Evolutionary conservation across 495 filamentous ascomycete species (phyloP), one percentile per base, ranked within the genome.

Genomic region (Hyaloscypha variabilis): DNA sequence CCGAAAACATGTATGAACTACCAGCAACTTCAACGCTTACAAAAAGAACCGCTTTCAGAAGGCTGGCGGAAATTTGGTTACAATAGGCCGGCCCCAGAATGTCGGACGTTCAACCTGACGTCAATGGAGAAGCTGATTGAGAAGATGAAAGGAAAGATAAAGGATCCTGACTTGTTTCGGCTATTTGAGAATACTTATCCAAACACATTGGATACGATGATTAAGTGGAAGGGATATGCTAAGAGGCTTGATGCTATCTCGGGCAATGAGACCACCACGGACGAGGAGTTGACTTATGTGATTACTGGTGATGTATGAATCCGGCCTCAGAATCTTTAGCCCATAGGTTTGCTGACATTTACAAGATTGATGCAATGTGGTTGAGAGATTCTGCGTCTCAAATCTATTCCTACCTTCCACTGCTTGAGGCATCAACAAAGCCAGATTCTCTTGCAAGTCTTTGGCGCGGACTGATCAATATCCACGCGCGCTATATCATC

Each of bases 121-220:
- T 82, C 87, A 0, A 93, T 97, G 28, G 95, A 99, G 75, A 81
- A 91, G 70, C 86, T 96, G 69, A 97, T 98, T 70, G 77, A 84
- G 13, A 85, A 95, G 72, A 80, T 98, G 62, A 93, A 88, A 6
- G 81, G 83, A 26, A 87, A 87, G 26, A 90, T 99, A 79, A 82
- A 87, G 50, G 91, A 97, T 72, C 88, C 88, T 54, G 95, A 98
- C 72, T 86, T 98, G 8, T 93, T 93, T 5, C 87, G 94, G 49
- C 78, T 99, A 8, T 99, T 99, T 74, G 92, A 94, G 64, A 99
- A 99, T 73, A 89, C 92, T 21, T 98, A 94, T 70, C 95, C 95
- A 2, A 71, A 72, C 34, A 74, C 72, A 3, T 56, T 74, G 30
- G 72, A 74, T 34, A 74, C 70, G 13, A 72, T 69, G 42, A 67